Evolutionary conservation across 371 early-diverging fungal genomes (phyloP), one percentile per base, ranked within the genome.

Genomic region (Saksenaea vasiformis): DNA sequence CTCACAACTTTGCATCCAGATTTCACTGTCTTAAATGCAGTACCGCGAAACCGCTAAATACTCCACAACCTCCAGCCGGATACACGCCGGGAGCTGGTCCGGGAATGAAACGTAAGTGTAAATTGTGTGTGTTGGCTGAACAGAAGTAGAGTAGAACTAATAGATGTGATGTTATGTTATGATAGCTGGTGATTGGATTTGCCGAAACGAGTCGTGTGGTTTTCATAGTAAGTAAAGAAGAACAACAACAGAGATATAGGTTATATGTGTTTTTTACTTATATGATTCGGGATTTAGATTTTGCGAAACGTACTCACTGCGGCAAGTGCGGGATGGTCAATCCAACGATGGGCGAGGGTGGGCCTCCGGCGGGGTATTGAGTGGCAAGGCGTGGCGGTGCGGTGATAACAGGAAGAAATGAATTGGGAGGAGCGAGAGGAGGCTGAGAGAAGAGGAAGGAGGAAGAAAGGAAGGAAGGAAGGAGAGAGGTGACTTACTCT

Each of bases 1-100:
- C 85, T 36, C 87, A 88, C 67, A 88, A 88, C 62, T 88, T 89
- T 71, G 89, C 89, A 24, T 85, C 87, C 11, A 74, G 89, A 54
- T 83, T 83, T 73, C 85, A 86, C 41, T 89, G 89, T 67, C 69
- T 89, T 53, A 82, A 86, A 56, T 88, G 88, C 60, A 75, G 71
- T 14, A 66, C 79, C 11, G 66, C 71, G 8, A 74, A 74, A 41
- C 78, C 78, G 5, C 67, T 65, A 22, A 64, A 62, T 22, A 63
- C 66, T 37, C 60, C 58, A 26, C 58, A 57, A 53, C 65, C 69
- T 26, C 55, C 60, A 58, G 60, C 68, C 24, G 61, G 64, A 17
- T 57, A 57, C 37, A 39, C 34, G 35, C 57, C 56, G 10, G 22
- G 51, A 27, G 47, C 36, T 7, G 47, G 35, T 34, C 57, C 58